phyloP scores from a whole-genome alignment of 176 grass and related monocot species.

The Musa acuminata region DNA sequence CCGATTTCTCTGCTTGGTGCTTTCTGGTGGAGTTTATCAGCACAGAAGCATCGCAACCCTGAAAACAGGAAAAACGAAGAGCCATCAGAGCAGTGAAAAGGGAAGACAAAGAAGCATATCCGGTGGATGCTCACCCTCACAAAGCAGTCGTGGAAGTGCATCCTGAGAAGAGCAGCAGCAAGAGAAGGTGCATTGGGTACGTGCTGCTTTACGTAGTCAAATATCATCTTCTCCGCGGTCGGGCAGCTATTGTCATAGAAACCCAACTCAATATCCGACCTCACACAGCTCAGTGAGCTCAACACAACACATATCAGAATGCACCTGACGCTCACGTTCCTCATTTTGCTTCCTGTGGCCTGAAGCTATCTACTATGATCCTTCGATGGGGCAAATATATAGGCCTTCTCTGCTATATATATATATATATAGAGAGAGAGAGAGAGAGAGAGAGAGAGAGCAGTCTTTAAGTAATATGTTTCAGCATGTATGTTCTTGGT shows the following conservation, averaged over 20 bases:
- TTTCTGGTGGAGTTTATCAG: constrained; percentile 13
- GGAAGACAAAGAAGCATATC: neutral
- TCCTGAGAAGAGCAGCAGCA: constrained; percentile 20
- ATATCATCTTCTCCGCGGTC: constrained; percentile 18
- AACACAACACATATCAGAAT: neutral
- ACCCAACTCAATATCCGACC: constrained; percentile 10
- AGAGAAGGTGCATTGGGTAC: constrained; percentile 4
- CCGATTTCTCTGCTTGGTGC: constrained; percentile 16
- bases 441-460: too few species aligned
- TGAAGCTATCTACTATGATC: neutral
- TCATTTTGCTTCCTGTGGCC: neutral
- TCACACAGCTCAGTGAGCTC: constrained; percentile 7
- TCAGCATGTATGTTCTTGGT: neutral
- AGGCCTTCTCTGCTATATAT: neutral
- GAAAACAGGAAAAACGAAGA: neutral
- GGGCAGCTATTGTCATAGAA: constrained; percentile 16
- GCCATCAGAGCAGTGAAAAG: neutral
- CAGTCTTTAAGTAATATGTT: too few species aligned
- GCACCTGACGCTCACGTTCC: neutral
- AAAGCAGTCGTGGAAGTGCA: constrained; percentile 28
- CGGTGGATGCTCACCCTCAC: constrained; percentile 1
- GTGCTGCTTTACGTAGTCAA: constrained; percentile 15
- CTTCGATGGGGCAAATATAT: neutral
- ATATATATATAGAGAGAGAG: too few species aligned
- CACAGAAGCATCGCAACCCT: constrained; percentile 23